Evolutionary conservation across 23 red algal genomes (phyloP).

Genomic region (Gracilaria domingensis): DNA sequence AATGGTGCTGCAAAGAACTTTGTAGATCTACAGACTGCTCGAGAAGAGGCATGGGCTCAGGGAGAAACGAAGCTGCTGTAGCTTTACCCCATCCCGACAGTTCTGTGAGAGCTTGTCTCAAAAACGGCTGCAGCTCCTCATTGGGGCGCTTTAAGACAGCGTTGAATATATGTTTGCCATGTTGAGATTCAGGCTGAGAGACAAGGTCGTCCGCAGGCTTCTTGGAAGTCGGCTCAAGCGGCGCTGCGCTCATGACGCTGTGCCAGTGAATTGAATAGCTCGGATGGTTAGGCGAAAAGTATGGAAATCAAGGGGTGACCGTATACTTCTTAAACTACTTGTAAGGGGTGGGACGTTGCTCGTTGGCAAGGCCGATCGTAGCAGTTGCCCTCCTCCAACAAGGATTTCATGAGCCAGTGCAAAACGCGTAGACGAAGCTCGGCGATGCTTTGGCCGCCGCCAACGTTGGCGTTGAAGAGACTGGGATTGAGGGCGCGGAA

Average conservation of each 20-base stretch:
- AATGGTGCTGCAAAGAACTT: not conserved
- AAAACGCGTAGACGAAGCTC: not conserved
- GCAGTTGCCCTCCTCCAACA: slow-evolving; percentile 7
- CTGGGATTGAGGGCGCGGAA: not conserved
- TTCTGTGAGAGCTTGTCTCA: slow-evolving; percentile 30
- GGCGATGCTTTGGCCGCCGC: not conserved
- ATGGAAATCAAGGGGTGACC: not conserved
- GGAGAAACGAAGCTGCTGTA: slow-evolving; percentile 30
- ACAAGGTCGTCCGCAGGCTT: not conserved
- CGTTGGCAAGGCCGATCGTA: not conserved
- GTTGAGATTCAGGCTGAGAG: slow-evolving; percentile 42
- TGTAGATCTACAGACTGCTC: slow-evolving; percentile 32
- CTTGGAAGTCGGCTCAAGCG: not conserved
- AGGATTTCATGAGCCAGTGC: not conserved
- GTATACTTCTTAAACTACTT: not conserved
- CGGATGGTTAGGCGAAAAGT: not conserved
- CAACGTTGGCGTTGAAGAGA: not conserved
- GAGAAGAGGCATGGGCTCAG: slow-evolving; percentile 31
- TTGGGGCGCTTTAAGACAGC: slow-evolving; percentile 1
- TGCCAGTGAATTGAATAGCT: not conserved
- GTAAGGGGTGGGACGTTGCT: not conserved
- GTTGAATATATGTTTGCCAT: slow-evolving; percentile 22
- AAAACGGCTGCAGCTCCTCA: not conserved
- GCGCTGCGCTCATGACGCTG: slow-evolving; percentile 12
- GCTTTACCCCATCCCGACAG: slow-evolving; percentile 37